Conservation (phyloP, 352 stramenopile species). For the Discostella stelligera region DNA sequence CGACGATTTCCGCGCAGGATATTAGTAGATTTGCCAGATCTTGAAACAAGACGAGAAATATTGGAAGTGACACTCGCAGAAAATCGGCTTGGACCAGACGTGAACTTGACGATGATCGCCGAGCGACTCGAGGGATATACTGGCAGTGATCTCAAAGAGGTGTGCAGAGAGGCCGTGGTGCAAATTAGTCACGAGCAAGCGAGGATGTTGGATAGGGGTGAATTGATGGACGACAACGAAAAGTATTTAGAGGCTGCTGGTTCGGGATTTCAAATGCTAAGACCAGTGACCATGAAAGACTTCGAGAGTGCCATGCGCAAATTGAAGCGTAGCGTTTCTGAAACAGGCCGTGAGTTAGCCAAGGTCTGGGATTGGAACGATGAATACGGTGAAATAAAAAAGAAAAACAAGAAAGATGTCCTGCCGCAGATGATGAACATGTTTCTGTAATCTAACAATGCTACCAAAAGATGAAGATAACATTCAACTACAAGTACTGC, state of each 20-base stretch:
- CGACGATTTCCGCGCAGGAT: conserved; percentile 86
- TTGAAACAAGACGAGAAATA: conserved; percentile 83
- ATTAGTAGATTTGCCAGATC: conserved; percentile 87
- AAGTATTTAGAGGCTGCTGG: conserved; percentile 21
- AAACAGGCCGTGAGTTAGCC: conserved; percentile 84
- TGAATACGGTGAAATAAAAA: conserved; percentile 89
- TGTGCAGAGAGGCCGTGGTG: conserved; percentile 86
- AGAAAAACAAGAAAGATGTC: conserved; percentile 65
- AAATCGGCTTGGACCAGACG: conserved; percentile 83
- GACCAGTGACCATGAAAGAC: conserved; percentile 78
- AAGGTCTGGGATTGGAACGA: conserved; percentile 89
- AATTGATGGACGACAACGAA: conserved; percentile 52
- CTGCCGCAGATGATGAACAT: conserved; percentile 82
- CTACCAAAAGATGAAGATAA: neutral
- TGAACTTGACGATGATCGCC: conserved; percentile 84
- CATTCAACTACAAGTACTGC: no score
- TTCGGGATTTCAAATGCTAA: conserved; percentile 67
- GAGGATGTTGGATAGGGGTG: conserved; percentile 80
- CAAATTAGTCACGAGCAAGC: conserved; percentile 87
- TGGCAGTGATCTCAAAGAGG: conserved; percentile 88
- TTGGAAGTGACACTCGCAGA: conserved; percentile 85
- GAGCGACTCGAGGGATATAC: conserved; percentile 86
- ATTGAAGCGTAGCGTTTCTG: conserved; percentile 86
- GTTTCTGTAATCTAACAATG: conserved; percentile 68
- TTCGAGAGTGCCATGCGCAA: conserved; percentile 84